Conservation (phyloP, 495 filamentous ascomycete species). For the Aspergillus carlsbadensis region DNA sequence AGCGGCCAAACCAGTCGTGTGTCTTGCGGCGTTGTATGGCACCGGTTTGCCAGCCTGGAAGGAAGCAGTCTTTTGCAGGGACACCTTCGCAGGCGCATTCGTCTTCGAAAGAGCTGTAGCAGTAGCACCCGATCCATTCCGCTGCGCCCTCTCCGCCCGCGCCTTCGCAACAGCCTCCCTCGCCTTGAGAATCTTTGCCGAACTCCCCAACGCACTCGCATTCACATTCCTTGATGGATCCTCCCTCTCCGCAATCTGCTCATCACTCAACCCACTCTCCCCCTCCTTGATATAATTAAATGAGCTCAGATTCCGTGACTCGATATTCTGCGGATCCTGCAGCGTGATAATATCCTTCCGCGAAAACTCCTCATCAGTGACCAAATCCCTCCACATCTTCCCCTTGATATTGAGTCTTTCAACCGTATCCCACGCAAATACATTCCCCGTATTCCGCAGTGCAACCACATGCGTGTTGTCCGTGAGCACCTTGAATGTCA, state of each 20-base stretch:
- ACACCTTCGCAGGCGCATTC: constrained; percentile 14
- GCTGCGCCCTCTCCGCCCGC: constrained; percentile 55
- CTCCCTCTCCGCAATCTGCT: constrained; percentile 57
- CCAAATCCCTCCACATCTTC: constrained; percentile 92
- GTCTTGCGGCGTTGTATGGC: constrained; percentile 81
- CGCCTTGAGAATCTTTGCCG: constrained; percentile 87
- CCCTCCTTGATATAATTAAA: constrained; percentile 93
- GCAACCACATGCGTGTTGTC: constrained; percentile 98
- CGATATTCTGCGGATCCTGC: constrained; percentile 93
- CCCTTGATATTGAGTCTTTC: constrained; percentile 95
- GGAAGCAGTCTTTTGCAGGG: constrained; percentile 23
- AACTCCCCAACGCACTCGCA: constrained; percentile 70
- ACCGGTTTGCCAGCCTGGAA: constrained; percentile 39
- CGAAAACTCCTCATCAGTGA: constrained; percentile 83
- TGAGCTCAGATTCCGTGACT: constrained; percentile 74
- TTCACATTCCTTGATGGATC: constrained; percentile 66
- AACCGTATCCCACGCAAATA: constrained; percentile 93
- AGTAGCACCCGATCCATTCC: constrained; percentile 24
- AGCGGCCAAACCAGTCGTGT: constrained; percentile 90
- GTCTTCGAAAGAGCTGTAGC: constrained; percentile 44
- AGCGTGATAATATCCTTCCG: constrained; percentile 94
- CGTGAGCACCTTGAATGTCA: constrained; percentile 95
- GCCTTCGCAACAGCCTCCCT: constrained; percentile 86
- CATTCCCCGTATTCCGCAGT: constrained; percentile 84
- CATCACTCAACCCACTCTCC: constrained; percentile 62